Base-by-base conservation (phyloP, 768 basidiomycete species). In the Hydnum rufescens region DNA sequence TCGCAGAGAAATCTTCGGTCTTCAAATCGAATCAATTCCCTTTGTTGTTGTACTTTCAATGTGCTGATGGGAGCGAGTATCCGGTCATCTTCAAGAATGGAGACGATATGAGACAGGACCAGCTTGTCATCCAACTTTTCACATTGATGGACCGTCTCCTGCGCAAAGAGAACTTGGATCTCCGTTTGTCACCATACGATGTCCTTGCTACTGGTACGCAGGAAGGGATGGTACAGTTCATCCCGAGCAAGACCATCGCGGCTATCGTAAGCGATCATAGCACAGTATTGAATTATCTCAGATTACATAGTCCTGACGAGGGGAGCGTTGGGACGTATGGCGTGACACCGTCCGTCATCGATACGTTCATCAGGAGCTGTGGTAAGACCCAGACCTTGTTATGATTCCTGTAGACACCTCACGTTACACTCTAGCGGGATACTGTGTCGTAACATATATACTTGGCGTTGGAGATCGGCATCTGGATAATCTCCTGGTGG, bases 81-180 rank as follows among this genome's bases (percentile, higher is more conserved):
- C 85, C 92, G 0, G 75, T 96, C 50, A 97, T 99, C 55, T 96
- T 97, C 74, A 99, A 97, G 66, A 92, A 96, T 58, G 95, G 95
- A 13, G 95, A 97, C 62, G 95, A 99, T 62, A 82, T 97, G 73
- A 80, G 95, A 22, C 95, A 99, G 64, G 95, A 99, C 63, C 95
- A 99, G 64, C 76, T 99, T 32, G 92, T 97, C 26, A 82, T 97
- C 49, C 95, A 99, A 64, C 72, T 97, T n/a, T 92, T 99, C 65
- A 95, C 90, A 16, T 76, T 99, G 26, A 99, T 99, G 95, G 90
- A 99, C 62, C 74, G 84, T 47, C 65, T 99, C 25, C 66, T 97
- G 55, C 70, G 89, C 53, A 93, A 92, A 66, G 95, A 97, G 68
- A 95, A 95, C 62, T 64, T 99, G 51, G 95, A 97, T 62, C 68